Percentiles rank a stretch among this genome's conserved stretches.
Conservation (phyloP, 2,329 filamentous ascomycete genomes). For the Chrysoporthe cubensis region DNA sequence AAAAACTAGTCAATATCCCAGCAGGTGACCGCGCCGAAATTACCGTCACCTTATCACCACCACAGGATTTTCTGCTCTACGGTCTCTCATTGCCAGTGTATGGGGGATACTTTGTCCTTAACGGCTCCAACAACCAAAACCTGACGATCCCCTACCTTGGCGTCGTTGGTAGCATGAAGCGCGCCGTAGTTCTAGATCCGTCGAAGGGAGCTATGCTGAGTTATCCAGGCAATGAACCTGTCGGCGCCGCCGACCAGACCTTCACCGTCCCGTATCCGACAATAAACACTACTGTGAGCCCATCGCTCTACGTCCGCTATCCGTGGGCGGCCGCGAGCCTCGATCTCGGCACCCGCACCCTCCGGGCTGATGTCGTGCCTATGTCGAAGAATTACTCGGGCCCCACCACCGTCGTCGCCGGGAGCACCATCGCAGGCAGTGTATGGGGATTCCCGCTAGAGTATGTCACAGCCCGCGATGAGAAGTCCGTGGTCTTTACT, state of each 20-base stretch:
- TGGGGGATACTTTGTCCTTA: slow-evolving; percentile 47
- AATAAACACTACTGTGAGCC: neutral
- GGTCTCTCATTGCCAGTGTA: slow-evolving; percentile 44
- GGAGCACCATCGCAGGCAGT: slow-evolving; percentile 32
- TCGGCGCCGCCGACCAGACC: slow-evolving; percentile 30
- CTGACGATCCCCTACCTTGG: slow-evolving; percentile 47
- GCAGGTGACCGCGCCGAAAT: slow-evolving; percentile 35
- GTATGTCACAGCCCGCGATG: slow-evolving; percentile 21
- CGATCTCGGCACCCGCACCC: slow-evolving; percentile 30
- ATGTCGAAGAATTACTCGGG: slow-evolving; percentile 23
- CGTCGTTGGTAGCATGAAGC: slow-evolving; percentile 37
- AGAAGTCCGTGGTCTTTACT: slow-evolving; percentile 28
- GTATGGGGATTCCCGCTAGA: slow-evolving; percentile 30
- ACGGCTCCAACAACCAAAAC: slow-evolving; percentile 41
- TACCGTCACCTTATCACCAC: slow-evolving; percentile 36
- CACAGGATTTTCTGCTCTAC: slow-evolving; percentile 33
- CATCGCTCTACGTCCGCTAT: slow-evolving; percentile 5
- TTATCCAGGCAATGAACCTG: slow-evolving; percentile 7
- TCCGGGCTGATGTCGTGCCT: slow-evolving; percentile 33
- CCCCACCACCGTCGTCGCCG: slow-evolving; percentile 30
- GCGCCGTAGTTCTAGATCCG: slow-evolving; percentile 27
- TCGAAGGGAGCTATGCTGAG: slow-evolving; percentile 25
- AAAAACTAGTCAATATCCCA: slow-evolving; percentile 34
- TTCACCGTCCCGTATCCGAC: slow-evolving; percentile 34
- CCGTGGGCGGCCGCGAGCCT: slow-evolving; percentile 21